Conservation (phyloP, 78 protist genomes). For the Cavenderia fasciculata region DNA sequence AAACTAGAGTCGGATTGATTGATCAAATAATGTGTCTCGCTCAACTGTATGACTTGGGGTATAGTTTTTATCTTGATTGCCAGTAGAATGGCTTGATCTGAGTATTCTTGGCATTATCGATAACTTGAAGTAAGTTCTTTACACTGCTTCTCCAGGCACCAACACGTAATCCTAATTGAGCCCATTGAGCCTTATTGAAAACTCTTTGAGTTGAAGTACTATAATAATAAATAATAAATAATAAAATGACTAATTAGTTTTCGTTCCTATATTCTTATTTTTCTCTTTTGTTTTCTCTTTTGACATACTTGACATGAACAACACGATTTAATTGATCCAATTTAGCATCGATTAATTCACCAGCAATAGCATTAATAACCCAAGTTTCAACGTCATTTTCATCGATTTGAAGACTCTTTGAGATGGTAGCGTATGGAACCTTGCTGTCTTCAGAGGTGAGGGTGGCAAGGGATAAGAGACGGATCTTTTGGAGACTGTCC, state of each 20-base stretch:
- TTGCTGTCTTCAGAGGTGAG: constrained; percentile 48
- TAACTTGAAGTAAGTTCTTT: constrained; percentile 66
- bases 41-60: too few relatives aligned
- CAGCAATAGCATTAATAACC: constrained; percentile 75
- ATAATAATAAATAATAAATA: background rate
- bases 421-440: constrained; percentile 56
- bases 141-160: constrained; percentile 58
- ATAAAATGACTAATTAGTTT: background rate
- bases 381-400: constrained; percentile 73
- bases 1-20: too few relatives aligned
- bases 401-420: constrained; percentile 47
- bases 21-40: too few relatives aligned
- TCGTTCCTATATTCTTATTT: background rate
- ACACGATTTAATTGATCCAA: constrained; percentile 75
- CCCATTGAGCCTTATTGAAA: constrained; percentile 74
- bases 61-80: constrained; percentile 15
- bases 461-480: constrained; percentile 62
- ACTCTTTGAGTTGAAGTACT: constrained; percentile 69
- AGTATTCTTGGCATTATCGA: constrained; percentile 64
- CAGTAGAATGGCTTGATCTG: constrained; percentile 78
- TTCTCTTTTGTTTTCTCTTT: background rate
- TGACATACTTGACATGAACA: constrained; percentile 63
- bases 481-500: constrained; percentile 64
- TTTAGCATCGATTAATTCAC: constrained; percentile 72
- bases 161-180: constrained; percentile 60